phyloP scores from a whole-genome alignment of 352 stramenopile species.

The Phytophthora pini region DNA sequence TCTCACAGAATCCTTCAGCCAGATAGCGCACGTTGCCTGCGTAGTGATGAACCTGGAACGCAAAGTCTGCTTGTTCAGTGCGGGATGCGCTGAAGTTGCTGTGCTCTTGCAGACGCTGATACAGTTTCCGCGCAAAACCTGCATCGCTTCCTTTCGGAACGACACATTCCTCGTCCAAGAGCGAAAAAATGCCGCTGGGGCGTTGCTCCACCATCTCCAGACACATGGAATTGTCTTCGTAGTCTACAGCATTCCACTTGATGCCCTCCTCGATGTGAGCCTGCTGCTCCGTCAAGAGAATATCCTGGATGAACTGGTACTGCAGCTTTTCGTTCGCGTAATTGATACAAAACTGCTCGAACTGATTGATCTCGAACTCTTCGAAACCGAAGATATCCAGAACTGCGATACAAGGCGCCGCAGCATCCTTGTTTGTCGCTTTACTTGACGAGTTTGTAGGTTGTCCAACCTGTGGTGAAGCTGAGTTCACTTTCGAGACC shows the following conservation, averaged over 20 bases:
- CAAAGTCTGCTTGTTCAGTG: constrained; percentile 71
- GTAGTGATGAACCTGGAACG: constrained; percentile 87
- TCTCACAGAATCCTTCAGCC: constrained; percentile 83
- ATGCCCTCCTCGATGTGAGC: constrained; percentile 81
- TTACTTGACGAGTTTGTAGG: constrained; percentile 9
- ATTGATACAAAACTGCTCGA: constrained; percentile 88
- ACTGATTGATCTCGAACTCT: constrained; percentile 84
- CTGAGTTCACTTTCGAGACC: constrained; percentile 79
- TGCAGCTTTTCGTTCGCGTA: constrained; percentile 86
- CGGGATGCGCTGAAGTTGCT: constrained; percentile 64
- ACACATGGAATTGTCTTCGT: constrained; percentile 77
- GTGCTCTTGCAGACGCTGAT: constrained; percentile 69
- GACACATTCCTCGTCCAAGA: constrained; percentile 88
- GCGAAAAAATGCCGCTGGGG: constrained; percentile 74
- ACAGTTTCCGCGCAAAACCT: constrained; percentile 79
- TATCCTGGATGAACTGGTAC: constrained; percentile 86
- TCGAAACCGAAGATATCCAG: constrained; percentile 94
- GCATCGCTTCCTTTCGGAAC: constrained; percentile 82
- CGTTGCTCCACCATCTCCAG: constrained; percentile 88
- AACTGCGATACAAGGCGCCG: constrained; percentile 72
- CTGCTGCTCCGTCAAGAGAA: constrained; percentile 77
- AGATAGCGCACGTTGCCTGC: constrained; percentile 80
- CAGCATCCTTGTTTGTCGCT: constrained; percentile 24
- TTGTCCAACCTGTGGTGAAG: constrained; percentile 34
- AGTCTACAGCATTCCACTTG: constrained; percentile 70